Base-by-base conservation (phyloP, 139 green algal genomes). In the Chlorella sp. region DNA sequence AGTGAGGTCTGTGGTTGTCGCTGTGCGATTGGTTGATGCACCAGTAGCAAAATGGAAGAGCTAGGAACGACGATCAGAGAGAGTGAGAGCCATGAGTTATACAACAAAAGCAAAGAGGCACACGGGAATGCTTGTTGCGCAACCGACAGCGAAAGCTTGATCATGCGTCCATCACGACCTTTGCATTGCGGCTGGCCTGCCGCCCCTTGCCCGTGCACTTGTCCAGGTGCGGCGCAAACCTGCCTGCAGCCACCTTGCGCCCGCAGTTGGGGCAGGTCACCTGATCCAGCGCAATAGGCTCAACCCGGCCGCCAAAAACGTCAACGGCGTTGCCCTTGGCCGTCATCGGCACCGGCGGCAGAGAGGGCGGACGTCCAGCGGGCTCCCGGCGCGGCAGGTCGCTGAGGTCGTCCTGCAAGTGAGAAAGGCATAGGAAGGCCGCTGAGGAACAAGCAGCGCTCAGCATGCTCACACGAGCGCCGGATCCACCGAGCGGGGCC, bases 151-250 rank as follows among this genome's bases (percentile, higher is more conserved):
- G n/a, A n/a, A n/a, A n/a, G n/a, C n/a, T n/a, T n/a, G n/a, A n/a
- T 58, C 48, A 58, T 58, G 48, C 48, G 48, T 63, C 14, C 56
- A 63, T 33, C 56, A 14, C 56, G 23, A 63, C 33, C 1, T 66
- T 71, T 31, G 69, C 66, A 4, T 48, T 41, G 8, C 74, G 71
- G 46, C 79, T 81, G 27, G 79, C 79, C 58, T 84, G 79, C 66
- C 87, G 58, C 40, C 89, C 91, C 76, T 88, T 84, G 51, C 87
- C 91, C 77, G 95, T 92, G 80, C 91, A 95, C 76, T 95, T 95
- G 41, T 95, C 91, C 12, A 95, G 84, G 71, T 96, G 91, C 21
- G 90, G 90, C 2, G 91, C 91, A 79, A 94, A 95, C 43, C 80
- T 83, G 29, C 91, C 89, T 2, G 91, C 87, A 38, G 84, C 79